Base-by-base conservation (phyloP, 441 rosid genomes). In the Pelargonium fulgidum region DNA sequence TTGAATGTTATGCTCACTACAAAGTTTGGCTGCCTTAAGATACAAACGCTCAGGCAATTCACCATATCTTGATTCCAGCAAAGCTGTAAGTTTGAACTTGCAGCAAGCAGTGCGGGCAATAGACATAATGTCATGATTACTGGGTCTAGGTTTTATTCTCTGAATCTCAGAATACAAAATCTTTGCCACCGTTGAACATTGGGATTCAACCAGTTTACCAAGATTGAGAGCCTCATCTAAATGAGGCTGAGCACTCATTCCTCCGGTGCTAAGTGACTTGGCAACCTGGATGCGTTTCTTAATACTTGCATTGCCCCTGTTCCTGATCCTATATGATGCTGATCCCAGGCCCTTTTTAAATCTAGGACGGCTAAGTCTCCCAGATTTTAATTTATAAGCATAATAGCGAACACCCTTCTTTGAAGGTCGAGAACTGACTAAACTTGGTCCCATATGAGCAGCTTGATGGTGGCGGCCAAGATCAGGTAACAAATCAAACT, bases 381-480 rank as follows among this genome's bases (percentile, higher is more conserved):
- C 98, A 68, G 98, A 89, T 79, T 94, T 94, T 78, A 89, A 76
- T 75, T 77, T 87, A 80, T 85, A 87, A 29, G 98, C 84, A 75
- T 82, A 85, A 75, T 85, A 81, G 17, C 88, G 88, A 68, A 89
- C 67, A 12, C 97, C 97, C 80, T 76, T 87, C 86, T 86, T 92
- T 24, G 80, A 81, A 24, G 84, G 90, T n/a, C 85, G 86, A 73
- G 96, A 80, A 76, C 78, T 82, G 62, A 79, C 81, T 65, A 79
- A 71, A 73, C 77, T 82, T 10, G 91, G 81, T 47, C 81, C 96
- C 98, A 89, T 89, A 78, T 95, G 99, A 72, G 95, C 96, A 61
- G 97, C 97, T 81, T 95, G 99, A 83, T 95, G 98, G 80, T 95
- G 99, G 64, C 98, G 91, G 22, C 99, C 99, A 56, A 92, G 96